Evolutionary conservation across 441 rosid species (phyloP), one percentile per base, ranked within the genome.

Genomic region (Syzygium syzygioides): DNA sequence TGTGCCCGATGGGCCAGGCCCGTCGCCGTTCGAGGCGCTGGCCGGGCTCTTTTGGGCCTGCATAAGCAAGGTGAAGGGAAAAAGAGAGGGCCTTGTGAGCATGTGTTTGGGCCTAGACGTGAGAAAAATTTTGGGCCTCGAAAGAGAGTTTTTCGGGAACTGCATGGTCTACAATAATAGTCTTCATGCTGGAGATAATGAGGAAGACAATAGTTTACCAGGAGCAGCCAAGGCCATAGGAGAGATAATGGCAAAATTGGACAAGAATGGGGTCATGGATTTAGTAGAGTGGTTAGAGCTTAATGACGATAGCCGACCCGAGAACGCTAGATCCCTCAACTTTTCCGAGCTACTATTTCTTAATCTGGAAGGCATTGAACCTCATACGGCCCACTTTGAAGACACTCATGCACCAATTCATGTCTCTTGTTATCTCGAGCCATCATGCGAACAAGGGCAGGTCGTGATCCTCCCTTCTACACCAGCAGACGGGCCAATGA

Each of bases 41-140:
- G 89, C 95, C 1, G 96, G 93, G 23, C 93, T 96, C n/a, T 90
- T 96, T 17, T 96, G 98, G 96, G 86, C 91, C 3, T 91, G 93
- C 55, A 76, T 94, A 80, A 94, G 97, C 91, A 92, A 89, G 86
- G 89, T 91, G 55, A 96, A 92, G 91, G 94, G 92, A 34, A 37
- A 55, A 14, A 50, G 28, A 28, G 85, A 92, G 64, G 93, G 92
- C 88, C 93, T 94, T 11, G 30, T 90, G 54, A 91, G 92, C 79
- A 91, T 96, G 94, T 92, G 94, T 0, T 14, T 95, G 45, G 94
- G 96, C 66, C 88, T 91, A 83, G 97, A 96, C 54, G 90, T 91
- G 89, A 94, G 98, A 66, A 92, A 91, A 14, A 68, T 86, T 37
- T 50, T 95, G 85, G 93, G 94, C 30, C 87, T 96, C 56, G 97